Percentiles rank a stretch among this genome's conserved stretches.
phyloP scores from a whole-genome alignment of 148 eudicot genomes.

The Rheum nobile region DNA sequence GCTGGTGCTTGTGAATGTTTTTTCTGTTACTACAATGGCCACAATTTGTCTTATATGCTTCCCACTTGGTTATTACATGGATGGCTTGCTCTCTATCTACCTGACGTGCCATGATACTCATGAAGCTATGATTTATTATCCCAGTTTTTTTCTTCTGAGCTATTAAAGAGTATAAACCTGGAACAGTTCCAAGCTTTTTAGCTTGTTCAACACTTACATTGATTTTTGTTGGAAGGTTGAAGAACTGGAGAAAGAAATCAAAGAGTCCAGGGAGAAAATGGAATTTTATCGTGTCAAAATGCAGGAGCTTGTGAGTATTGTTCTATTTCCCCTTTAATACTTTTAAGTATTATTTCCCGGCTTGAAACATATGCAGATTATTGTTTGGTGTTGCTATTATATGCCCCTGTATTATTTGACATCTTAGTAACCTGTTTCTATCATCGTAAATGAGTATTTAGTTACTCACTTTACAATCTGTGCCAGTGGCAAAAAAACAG shows the following conservation, averaged over 20 bases:
- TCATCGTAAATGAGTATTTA: neutral
- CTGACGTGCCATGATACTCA: neutral
- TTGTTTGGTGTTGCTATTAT: neutral
- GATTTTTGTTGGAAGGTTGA: constrained; percentile 43
- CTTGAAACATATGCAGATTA: neutral
- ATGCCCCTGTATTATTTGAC: constrained; percentile 8
- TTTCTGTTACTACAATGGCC: neutral
- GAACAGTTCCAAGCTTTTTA: neutral
- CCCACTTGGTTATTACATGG: neutral
- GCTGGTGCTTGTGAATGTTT: neutral
- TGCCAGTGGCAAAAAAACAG: neutral
- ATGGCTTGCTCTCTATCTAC: neutral
- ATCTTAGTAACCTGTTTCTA: neutral
- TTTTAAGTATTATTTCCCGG: neutral
- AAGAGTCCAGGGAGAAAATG: constrained; percentile 71
- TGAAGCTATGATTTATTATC: neutral
- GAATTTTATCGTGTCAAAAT: constrained; percentile 83
- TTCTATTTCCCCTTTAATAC: neutral
- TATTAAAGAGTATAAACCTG: neutral
- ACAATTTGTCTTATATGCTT: neutral
- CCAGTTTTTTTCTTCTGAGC: neutral
- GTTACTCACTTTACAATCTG: neutral
- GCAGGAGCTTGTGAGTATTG: constrained; percentile 84
- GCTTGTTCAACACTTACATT: neutral
- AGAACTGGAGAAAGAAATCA: constrained; percentile 88